These are phyloP conservation scores for Penicillium sp. DNA, from an alignment of 2,329 filamentous ascomycete species.

Conservation along the genomic window DNA sequence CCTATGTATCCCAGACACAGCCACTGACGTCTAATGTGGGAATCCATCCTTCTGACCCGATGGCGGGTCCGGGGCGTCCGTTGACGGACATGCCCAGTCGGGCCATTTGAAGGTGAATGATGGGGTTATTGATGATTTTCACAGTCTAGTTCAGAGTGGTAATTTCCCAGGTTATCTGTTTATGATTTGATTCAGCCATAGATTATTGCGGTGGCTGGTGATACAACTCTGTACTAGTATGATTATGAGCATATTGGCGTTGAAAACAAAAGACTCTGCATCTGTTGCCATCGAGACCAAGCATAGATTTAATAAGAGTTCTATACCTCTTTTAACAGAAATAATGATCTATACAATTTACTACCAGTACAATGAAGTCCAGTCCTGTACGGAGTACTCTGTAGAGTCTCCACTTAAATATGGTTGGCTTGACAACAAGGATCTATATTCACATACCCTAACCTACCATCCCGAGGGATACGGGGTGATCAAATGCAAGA, in stretches of 20 bases:
- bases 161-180: neutral
- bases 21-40: constrained; percentile 7
- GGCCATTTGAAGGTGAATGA: constrained; percentile 15
- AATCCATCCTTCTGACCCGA: constrained; percentile 5
- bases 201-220: constrained; percentile 5
- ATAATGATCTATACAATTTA: neutral
- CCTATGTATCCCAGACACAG: constrained; percentile 30
- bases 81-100: constrained; percentile 23
- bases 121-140: constrained; percentile 5
- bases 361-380: neutral
- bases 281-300: neutral
- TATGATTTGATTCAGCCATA: neutral
- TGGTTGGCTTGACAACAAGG: constrained; percentile 7
- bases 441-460: neutral
- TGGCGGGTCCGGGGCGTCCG: constrained; percentile 15
- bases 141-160: neutral
- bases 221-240: constrained; percentile 5
- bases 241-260: constrained; percentile 8
- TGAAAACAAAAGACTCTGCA: neutral
- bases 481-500: constrained; percentile 19
- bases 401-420: neutral
- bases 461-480: neutral
- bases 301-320: neutral
- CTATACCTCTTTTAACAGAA: neutral
- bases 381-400: neutral